These are phyloP conservation scores for Niveomyces coronatus DNA, from an alignment of 2,329 filamentous ascomycete species.

Conservation along the genomic window DNA sequence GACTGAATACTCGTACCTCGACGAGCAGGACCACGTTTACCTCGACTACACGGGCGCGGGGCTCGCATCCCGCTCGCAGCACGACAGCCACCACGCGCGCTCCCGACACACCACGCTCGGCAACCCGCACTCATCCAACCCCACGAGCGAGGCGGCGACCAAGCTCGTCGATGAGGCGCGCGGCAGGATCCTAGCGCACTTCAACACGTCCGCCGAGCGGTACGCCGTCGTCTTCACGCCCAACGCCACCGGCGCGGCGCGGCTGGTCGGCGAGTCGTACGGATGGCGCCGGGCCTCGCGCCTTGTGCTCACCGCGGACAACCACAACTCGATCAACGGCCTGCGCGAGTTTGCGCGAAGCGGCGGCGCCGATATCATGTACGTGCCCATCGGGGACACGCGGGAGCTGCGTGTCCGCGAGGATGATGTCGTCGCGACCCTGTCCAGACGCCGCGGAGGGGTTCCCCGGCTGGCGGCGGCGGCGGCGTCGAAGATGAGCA, in stretches of 20 bases:
- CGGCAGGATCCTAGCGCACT: conserved; percentile 20
- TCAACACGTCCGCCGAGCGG: conserved; percentile 26
- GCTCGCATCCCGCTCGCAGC: conserved; percentile 24
- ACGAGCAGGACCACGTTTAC: conserved; percentile 28
- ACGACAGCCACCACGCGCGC: conserved; percentile 21
- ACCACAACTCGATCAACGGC: conserved; percentile 33
- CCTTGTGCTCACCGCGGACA: conserved; percentile 28
- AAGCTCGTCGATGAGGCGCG: conserved; percentile 22
- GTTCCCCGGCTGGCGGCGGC: too few species aligned
- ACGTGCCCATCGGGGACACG: conserved; percentile 18
- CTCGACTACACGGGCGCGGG: conserved; percentile 32
- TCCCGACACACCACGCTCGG: conserved; percentile 22
- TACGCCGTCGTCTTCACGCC: conserved; percentile 31
- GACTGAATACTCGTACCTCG: conserved; percentile 26
- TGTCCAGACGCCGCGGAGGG: too few species aligned
- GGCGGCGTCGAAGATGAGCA: conserved; percentile 13
- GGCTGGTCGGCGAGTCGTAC: conserved; percentile 30
- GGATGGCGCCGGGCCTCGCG: conserved; percentile 17
- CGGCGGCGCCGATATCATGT: conserved; percentile 16
- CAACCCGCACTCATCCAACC: conserved; percentile 31
- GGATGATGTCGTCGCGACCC: conserved; percentile 15
- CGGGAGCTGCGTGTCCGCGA: conserved; percentile 21
- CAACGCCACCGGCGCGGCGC: conserved; percentile 29
- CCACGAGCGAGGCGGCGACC: conserved; percentile 25
- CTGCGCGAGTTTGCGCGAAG: conserved; percentile 25